Conservation (phyloP, 305 asterid genomes). For the Solanum hybrid region DNA sequence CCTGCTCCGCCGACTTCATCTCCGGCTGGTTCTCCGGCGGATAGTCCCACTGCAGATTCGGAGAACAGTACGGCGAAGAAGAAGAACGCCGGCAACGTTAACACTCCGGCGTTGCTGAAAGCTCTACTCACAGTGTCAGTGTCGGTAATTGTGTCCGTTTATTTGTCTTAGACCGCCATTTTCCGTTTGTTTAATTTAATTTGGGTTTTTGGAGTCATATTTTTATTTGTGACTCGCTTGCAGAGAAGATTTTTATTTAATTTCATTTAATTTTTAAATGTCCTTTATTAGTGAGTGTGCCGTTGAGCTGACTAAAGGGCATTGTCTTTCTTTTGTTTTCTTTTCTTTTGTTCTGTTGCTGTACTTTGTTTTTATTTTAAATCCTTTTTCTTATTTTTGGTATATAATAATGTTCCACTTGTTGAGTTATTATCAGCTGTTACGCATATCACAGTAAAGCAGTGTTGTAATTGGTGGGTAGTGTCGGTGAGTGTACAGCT, state of each 20-base stretch:
- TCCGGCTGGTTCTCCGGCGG: conserved; percentile 56
- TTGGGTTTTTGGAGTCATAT: conserved; percentile 3
- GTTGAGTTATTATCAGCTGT: not conserved
- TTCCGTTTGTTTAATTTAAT: conserved; percentile 15
- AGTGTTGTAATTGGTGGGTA: not conserved
- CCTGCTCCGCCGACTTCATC: conserved; percentile 70
- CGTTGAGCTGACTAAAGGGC: not conserved
- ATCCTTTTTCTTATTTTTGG: not conserved
- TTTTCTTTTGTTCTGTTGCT: not conserved
- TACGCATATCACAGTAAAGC: not conserved
- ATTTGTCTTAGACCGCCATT: conserved; percentile 50
- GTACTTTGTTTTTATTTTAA: not conserved
- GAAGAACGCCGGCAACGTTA: conserved; percentile 29
- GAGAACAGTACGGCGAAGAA: conserved; percentile 55
- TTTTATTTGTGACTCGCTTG: conserved; percentile 11
- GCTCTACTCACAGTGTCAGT: conserved; percentile 34
- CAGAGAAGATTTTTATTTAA: conserved; percentile 14
- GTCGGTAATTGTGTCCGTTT: conserved; percentile 35
- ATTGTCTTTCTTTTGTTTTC: too few relatives aligned
- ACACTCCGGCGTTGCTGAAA: conserved; percentile 30
- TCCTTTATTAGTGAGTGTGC: conserved; percentile 1
- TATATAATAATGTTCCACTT: not conserved
- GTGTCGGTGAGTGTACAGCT: not conserved
- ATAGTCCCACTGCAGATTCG: conserved; percentile 52
- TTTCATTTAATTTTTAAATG: conserved; percentile 11